These are phyloP conservation scores for Gaeumannomyces sp. DNA, from an alignment of 2,329 filamentous ascomycete species.

Conservation along the genomic window DNA sequence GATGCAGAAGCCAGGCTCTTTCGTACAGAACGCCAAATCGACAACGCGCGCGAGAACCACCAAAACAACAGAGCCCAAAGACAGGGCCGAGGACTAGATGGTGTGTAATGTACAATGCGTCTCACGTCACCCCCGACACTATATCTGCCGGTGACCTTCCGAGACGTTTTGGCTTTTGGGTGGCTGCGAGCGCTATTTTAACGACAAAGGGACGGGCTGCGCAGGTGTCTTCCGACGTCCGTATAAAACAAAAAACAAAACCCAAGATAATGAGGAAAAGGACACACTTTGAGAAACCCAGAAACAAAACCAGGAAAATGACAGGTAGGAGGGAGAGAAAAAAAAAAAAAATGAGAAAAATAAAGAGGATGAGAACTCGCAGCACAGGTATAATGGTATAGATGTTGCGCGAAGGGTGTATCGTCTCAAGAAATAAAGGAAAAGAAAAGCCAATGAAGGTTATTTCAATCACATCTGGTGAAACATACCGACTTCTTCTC, in stretches of 20 bases:
- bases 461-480: constrained; percentile 71
- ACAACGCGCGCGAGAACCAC: background rate
- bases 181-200: constrained; percentile 9
- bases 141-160: constrained; percentile 8
- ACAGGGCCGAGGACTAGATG: constrained; percentile 9
- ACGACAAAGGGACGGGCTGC: constrained; percentile 10
- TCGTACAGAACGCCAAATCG: background rate
- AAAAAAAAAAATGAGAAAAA: constrained; percentile 17
- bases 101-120: constrained; percentile 10
- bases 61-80: constrained; percentile 4
- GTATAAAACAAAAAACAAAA: constrained; percentile 7
- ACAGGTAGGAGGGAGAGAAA: constrained; percentile 18
- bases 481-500: constrained; percentile 96
- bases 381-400: constrained; percentile 27
- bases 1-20: constrained; percentile 1
- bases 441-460: constrained; percentile 21
- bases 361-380: constrained; percentile 17
- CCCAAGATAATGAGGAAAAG: background rate
- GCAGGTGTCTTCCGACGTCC: constrained; percentile 4
- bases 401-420: constrained; percentile 12
- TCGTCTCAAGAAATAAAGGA: constrained; percentile 20
- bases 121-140: constrained; percentile 7
- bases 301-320: constrained; percentile 10
- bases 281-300: background rate
- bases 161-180: constrained; percentile 9